These are phyloP conservation scores for Phyllosticta citrichinensis DNA, from an alignment of 2,329 filamentous ascomycete species.

Conservation along the genomic window DNA sequence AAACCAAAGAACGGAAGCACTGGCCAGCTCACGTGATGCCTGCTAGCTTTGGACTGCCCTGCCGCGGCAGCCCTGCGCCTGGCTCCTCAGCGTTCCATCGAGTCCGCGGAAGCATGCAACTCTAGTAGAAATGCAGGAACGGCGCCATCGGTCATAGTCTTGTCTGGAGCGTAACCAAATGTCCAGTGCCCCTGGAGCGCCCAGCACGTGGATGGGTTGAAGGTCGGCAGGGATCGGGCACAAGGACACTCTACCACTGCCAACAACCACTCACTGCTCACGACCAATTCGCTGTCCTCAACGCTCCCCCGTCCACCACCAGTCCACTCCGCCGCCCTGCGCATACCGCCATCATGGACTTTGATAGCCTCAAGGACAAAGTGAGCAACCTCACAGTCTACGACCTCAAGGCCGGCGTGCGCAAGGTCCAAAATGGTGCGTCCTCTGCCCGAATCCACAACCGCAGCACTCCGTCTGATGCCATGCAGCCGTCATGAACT, in stretches of 20 bases:
- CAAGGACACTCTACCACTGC: neutral
- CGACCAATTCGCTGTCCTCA: neutral
- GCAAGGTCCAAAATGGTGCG: conserved; percentile 91
- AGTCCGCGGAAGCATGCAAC: no score
- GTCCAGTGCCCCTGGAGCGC: neutral
- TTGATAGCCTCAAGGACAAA: conserved; percentile 73
- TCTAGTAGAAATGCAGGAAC: neutral
- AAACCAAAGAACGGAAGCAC: neutral
- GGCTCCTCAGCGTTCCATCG: no score
- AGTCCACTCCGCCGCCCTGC: neutral
- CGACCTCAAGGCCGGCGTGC: conserved; percentile 87
- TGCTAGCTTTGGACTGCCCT: neutral
- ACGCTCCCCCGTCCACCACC: neutral
- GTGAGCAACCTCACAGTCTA: conserved; percentile 90
- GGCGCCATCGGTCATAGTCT: no score
- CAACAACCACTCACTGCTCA: neutral
- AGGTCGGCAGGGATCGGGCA: neutral
- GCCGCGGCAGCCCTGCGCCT: no score
- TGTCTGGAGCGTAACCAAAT: neutral
- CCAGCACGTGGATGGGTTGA: neutral
- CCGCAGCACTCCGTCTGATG: conserved; percentile 16
- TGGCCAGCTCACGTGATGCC: neutral
- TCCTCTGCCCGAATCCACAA: neutral
- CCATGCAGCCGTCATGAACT: conserved; percentile 82
- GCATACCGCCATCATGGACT: conserved; percentile 56